phyloP scores from a whole-genome alignment of 2,329 filamentous ascomycete species.

The Periconia sp. region DNA sequence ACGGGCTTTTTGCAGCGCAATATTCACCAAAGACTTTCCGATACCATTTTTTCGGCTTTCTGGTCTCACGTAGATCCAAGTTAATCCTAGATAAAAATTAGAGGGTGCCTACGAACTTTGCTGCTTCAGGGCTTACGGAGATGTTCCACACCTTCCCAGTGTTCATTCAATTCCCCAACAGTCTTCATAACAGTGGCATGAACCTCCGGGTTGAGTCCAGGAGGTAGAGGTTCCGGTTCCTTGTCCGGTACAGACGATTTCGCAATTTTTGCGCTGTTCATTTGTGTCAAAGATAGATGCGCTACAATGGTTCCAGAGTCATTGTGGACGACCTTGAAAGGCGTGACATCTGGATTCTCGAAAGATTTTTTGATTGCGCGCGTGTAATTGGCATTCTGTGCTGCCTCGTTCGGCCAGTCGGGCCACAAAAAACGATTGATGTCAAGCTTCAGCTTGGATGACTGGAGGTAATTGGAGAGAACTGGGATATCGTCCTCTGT shows the following conservation, averaged over 20 bases:
- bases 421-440: slow-evolving; percentile 10
- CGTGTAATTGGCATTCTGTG: slow-evolving; percentile 3
- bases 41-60: slow-evolving; percentile 1
- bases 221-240: not conserved
- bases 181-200: too few species aligned
- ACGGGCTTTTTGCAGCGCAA: not conserved
- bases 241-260: not conserved
- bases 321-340: slow-evolving; percentile 1
- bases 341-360: not conserved
- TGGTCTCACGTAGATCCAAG: slow-evolving; percentile 3
- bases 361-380: not conserved
- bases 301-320: not conserved
- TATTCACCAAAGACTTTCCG: not conserved
- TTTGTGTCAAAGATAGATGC: not conserved
- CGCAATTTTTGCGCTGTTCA: not conserved
- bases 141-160: too few species aligned
- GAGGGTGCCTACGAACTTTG: not conserved
- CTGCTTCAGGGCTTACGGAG: too few species aligned
- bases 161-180: too few species aligned
- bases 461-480: not conserved
- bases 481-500: slow-evolving; percentile 1
- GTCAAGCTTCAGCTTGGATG: slow-evolving; percentile 7
- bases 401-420: slow-evolving; percentile 8
- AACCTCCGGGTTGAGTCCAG: too few species aligned
- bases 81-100: not conserved